These are phyloP conservation scores for Penstemon eatonii DNA, from an alignment of 257 asterid genomes.

Conservation along the genomic window DNA sequence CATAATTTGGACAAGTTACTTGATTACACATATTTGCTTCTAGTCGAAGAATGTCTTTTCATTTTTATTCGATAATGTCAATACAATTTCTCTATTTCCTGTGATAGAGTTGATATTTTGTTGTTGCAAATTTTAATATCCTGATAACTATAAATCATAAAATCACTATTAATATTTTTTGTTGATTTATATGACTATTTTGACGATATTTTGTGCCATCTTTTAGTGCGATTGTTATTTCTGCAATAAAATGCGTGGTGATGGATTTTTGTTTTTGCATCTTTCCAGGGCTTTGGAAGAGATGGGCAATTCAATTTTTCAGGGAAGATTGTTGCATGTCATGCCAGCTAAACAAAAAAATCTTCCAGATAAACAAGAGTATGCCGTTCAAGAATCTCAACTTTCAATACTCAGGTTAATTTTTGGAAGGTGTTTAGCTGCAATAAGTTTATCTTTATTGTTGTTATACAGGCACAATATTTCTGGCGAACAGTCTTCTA, in stretches of 20 bases:
- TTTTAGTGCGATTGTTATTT: not conserved
- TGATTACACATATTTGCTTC: slow-evolving; percentile 1
- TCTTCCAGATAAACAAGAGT: slow-evolving; percentile 51
- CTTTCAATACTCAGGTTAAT: not conserved
- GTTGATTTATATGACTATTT: not conserved
- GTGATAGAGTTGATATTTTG: not conserved
- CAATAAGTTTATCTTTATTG: slow-evolving; percentile 12
- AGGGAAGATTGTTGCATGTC: slow-evolving; percentile 91
- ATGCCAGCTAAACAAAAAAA: slow-evolving; percentile 75
- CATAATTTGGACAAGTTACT: not conserved
- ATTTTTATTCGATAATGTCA: not conserved
- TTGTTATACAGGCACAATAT: slow-evolving; percentile 41
- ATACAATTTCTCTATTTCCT: not conserved
- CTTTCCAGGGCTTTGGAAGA: slow-evolving; percentile 75
- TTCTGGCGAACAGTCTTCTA: slow-evolving; percentile 44
- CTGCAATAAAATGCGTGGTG: slow-evolving; percentile 6
- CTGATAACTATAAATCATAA: not conserved
- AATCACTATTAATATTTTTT: not conserved
- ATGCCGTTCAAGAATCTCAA: slow-evolving; percentile 31
- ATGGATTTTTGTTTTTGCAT: not conserved
- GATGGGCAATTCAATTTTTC: slow-evolving; percentile 78
- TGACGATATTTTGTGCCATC: not conserved
- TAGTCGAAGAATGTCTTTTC: slow-evolving; percentile 9
- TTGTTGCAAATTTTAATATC: not conserved
- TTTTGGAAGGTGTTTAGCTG: slow-evolving; percentile 17